A percentile compares a stretch with the other conserved stretches of the same genome.
These are phyloP conservation scores for Stagonosporopsis cucurbitacearum DNA, from an alignment of 2,329 filamentous ascomycete species.

Conservation along the genomic window DNA sequence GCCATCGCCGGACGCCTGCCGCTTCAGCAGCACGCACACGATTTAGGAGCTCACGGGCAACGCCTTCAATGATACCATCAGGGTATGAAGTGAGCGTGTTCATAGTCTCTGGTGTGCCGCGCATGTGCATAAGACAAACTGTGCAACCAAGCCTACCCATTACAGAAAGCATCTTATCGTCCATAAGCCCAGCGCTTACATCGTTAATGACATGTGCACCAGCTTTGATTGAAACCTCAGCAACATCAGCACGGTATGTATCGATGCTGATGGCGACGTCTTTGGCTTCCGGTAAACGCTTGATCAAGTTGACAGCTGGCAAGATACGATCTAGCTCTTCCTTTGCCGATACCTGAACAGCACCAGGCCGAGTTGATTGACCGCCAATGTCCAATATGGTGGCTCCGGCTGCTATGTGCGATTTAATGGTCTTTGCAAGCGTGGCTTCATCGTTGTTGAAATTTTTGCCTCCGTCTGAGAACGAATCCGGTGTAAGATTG, in stretches of 20 bases:
- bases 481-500: conserved; percentile 94
- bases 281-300: conserved; percentile 66
- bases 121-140: conserved; percentile 91
- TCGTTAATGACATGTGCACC: conserved; percentile 96
- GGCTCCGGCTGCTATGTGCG: conserved; percentile 72
- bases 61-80: conserved; percentile 67
- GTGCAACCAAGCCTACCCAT: conserved; percentile 80
- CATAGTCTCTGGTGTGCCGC: conserved; percentile 86
- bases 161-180: conserved; percentile 80
- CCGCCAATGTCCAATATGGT: conserved; percentile 92
- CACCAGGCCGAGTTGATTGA: conserved; percentile 85
- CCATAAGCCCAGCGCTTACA: conserved; percentile 81
- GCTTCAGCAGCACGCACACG: conserved; percentile 78
- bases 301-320: conserved; percentile 78
- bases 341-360: conserved; percentile 69
- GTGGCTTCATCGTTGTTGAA: conserved; percentile 50
- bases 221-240: conserved; percentile 73
- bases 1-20: conserved; percentile 88
- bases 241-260: conserved; percentile 88
- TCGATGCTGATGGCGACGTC: conserved; percentile 83
- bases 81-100: conserved; percentile 68
- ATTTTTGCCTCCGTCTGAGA: conserved; percentile 82
- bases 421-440: conserved; percentile 64
- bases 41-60: conserved; percentile 71
- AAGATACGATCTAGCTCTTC: conserved; percentile 82